phyloP scores from a whole-genome alignment of 495 filamentous ascomycete species.

The Hyaloscypha bicolor region DNA sequence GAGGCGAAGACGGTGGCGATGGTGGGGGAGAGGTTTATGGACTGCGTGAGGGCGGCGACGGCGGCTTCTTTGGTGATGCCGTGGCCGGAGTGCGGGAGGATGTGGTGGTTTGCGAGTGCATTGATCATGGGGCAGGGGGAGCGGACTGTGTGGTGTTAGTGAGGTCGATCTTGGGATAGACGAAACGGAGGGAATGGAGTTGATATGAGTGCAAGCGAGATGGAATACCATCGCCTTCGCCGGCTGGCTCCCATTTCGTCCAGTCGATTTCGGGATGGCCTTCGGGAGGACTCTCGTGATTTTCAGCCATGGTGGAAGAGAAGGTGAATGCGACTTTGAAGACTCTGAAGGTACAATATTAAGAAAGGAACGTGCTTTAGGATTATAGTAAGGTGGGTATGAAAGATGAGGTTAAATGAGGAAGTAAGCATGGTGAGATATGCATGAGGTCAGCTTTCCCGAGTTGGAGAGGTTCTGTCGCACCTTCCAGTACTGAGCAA shows the following conservation, averaged over 20 bases:
- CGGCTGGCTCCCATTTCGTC: constrained; percentile 26
- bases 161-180: not conserved
- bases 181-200: not conserved
- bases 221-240: constrained; percentile 27
- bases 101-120: constrained; percentile 27
- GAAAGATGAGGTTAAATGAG: not conserved
- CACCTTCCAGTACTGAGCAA: no score
- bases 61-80: constrained; percentile 36
- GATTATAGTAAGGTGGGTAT: no score
- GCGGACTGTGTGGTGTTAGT: constrained; percentile 17
- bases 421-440: not conserved
- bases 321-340: not conserved
- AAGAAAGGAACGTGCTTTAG: not conserved
- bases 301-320: not conserved
- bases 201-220: not conserved
- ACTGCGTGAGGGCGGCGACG: constrained; percentile 31
- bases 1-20: constrained; percentile 21
- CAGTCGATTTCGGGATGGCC: constrained; percentile 21
- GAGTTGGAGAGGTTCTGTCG: not conserved
- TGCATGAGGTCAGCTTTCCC: not conserved
- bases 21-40: constrained; percentile 32
- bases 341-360: not conserved
- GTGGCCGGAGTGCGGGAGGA: constrained; percentile 31
- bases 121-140: constrained; percentile 30
- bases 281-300: constrained; percentile 6